A percentile compares a stretch with the other conserved stretches of the same genome.
Conservation (phyloP, 495 filamentous ascomycete genomes). For the Penicillium manginii region DNA sequence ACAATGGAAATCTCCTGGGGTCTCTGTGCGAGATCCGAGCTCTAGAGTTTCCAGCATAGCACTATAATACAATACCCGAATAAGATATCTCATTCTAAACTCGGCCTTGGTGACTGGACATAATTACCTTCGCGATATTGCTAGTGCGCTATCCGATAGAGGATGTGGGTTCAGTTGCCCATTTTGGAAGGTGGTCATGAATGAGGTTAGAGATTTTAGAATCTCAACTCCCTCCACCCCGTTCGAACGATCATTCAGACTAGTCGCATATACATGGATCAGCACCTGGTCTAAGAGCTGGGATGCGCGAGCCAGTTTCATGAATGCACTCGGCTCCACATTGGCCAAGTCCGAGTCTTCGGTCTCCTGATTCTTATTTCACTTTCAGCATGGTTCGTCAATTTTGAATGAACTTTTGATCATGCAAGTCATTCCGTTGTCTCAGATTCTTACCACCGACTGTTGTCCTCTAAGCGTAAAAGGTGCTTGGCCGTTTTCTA, state of each 20-base stretch:
- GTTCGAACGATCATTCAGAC: background rate
- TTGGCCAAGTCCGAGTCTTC: background rate
- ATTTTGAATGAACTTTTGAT: background rate
- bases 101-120: background rate
- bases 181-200: background rate
- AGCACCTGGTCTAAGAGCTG: background rate
- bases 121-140: background rate
- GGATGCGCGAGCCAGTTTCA: background rate
- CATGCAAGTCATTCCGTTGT: background rate
- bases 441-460: background rate
- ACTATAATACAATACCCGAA: background rate
- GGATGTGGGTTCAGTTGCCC: background rate
- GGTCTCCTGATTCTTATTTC: background rate
- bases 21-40: background rate
- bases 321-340: background rate
- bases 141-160: constrained; percentile 1
- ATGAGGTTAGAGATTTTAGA: background rate
- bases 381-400: background rate
- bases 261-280: background rate
- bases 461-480: background rate
- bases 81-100: background rate
- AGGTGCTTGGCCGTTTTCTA: background rate
- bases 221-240: background rate
- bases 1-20: background rate
- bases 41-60: background rate